Evolutionary conservation across 176 grass and related monocot species (phyloP), one percentile per base, ranked within the genome.

Genomic region (Lolium multiflorum): DNA sequence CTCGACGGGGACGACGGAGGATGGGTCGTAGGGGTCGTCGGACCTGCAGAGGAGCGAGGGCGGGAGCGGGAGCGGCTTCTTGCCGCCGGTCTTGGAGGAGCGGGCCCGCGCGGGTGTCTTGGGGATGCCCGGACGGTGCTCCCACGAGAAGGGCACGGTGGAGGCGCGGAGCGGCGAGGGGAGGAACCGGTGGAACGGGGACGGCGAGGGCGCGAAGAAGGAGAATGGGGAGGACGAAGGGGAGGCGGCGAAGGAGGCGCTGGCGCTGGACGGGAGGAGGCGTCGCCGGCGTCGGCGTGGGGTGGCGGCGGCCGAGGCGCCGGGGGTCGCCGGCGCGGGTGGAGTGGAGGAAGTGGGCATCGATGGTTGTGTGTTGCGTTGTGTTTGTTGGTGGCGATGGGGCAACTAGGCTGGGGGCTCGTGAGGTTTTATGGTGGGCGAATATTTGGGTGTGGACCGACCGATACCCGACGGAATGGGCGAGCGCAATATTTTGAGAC

Each of bases 101-200:
- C 48, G 49, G 6, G 89, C 0, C 74, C 76, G 59, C 3, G 89
- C 81, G 9, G 89, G 81, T 28, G 76, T 88, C 86, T 91, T 88
- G 71, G 90, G 90, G 50, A 91, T 91, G 11, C 90, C 90, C 1
- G 90, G 90, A 60, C 77, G 76, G 82, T 88, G 90, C 86, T 91
- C 90, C 90, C 90, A 91, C 1, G 90, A 91, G 77, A 91, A 88
- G 26, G 90, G 90, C 41, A 91, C 86, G 31, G 77, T 54, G 81
- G 77, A 91, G 28, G 82, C 28, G 52, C 76, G 77, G 5, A 84
- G 59, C n/a, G 89, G 85, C 18, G 89, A 91, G 75, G 80, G 85
- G 39, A 87, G 84, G 85, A 79, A 84, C 11, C 66, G 81, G 89
- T 87, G 86, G 85, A 67, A 84, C 28, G 78, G 77, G 41, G 85